Conservation (phyloP, 2,329 filamentous ascomycete species). For the Colletotrichum sp. region DNA sequence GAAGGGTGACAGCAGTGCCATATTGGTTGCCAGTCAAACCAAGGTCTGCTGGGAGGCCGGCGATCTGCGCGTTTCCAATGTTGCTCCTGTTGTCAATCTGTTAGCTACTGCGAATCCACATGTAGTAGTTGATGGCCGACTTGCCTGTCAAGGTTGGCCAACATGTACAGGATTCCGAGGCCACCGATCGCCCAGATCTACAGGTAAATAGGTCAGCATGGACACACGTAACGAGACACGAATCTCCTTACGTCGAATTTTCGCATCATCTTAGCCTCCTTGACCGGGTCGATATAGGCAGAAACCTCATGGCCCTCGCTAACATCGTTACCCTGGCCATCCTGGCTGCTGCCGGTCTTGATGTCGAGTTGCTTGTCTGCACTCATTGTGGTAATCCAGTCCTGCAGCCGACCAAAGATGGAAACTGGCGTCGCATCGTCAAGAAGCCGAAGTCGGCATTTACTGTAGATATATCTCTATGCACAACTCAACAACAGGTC, state of each 20-base stretch:
- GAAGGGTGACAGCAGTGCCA: conserved; percentile 35
- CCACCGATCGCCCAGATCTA: conserved; percentile 7
- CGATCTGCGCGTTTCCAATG: conserved; percentile 34
- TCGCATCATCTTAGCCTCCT: conserved; percentile 24
- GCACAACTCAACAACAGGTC: background rate
- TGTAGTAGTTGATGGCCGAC: conserved; percentile 9
- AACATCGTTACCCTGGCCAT: background rate
- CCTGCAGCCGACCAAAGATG: background rate
- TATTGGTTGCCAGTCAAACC: conserved; percentile 33
- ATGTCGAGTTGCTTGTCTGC: background rate
- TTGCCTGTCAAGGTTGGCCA: conserved; percentile 33
- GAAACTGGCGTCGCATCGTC: background rate
- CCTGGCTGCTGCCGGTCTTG: background rate
- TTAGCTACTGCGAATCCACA: background rate
- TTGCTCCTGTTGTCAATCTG: conserved; percentile 4
- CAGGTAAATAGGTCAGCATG: background rate
- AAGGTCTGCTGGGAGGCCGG: conserved; percentile 36
- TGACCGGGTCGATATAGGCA: background rate
- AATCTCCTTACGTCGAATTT: conserved; percentile 27
- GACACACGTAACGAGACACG: background rate
- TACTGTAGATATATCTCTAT: background rate
- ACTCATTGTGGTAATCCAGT: background rate
- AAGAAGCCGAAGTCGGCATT: background rate
- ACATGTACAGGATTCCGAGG: conserved; percentile 32
- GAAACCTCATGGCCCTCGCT: background rate